phyloP scores from a whole-genome alignment of 2,329 filamentous ascomycete species.

The Magnaporthales sp. region DNA sequence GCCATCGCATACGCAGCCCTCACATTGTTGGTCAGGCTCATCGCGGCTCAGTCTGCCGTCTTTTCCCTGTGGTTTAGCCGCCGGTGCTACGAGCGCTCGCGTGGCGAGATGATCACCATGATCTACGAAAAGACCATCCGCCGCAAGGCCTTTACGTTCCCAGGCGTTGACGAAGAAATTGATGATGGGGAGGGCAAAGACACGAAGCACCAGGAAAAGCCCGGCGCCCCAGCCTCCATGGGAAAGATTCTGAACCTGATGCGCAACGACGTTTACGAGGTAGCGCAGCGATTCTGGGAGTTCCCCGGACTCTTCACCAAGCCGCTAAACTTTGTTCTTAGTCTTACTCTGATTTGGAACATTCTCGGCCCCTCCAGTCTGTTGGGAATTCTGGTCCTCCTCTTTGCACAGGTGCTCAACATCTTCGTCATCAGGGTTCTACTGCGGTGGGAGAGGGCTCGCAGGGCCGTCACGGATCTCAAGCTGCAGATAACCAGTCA shows the following conservation, averaged over 20 bases:
- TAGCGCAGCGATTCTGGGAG: constrained; percentile 83
- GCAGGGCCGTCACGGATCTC: constrained; percentile 66
- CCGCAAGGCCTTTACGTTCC: constrained; percentile 45
- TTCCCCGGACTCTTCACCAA: constrained; percentile 67
- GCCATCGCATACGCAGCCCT: constrained; percentile 58
- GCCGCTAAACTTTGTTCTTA: constrained; percentile 67
- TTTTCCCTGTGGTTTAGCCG: constrained; percentile 76
- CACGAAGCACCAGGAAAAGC: constrained; percentile 7
- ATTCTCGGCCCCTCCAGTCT: constrained; percentile 76
- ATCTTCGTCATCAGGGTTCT: constrained; percentile 56
- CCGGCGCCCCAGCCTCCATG: constrained; percentile 51
- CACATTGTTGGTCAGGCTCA: constrained; percentile 50
- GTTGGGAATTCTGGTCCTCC: constrained; percentile 60
- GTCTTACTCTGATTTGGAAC: constrained; percentile 64
- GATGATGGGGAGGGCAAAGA: constrained; percentile 21
- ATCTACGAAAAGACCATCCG: constrained; percentile 70
- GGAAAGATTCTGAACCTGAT: constrained; percentile 88
- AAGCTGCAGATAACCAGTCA: constrained; percentile 76
- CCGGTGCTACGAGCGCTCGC: constrained; percentile 72
- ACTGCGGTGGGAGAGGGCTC: constrained; percentile 59
- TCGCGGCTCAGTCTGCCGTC: constrained; percentile 56
- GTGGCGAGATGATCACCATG: constrained; percentile 81
- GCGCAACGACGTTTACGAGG: constrained; percentile 72
- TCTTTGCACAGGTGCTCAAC: constrained; percentile 63
- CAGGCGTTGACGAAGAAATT: constrained; percentile 19